Base-by-base conservation (phyloP, 441 rosid genomes). In the Erysimum pusillum region DNA sequence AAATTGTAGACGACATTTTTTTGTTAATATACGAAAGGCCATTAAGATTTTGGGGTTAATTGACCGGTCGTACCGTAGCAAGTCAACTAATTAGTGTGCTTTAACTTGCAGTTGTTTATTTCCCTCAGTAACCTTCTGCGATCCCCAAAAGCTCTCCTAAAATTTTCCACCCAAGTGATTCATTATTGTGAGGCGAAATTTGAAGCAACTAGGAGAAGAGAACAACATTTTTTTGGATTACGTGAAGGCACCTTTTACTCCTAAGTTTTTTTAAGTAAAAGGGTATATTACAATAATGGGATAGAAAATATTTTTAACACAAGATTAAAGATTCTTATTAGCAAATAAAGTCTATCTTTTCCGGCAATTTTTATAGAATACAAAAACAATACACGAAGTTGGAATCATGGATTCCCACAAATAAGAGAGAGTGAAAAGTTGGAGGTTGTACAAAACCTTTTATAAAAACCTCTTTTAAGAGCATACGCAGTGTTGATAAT, bases 101-200 rank as follows among this genome's bases (percentile, higher is more conserved):
- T 11, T 13, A 54, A 14, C 25, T 22, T 22, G 25, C 1, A 22
- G 25, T 54, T 54, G 25, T 22, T 22, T 22, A 22, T 22, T 22
- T 22, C 25, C 25, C 34, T 25, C 6, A 17, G 25, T 49, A 49
- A 9, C 17, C n/a, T 52, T 52, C 11, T 52, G 32, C 7, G 57
- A 52, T 52, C 60, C 9, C 59, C 35, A 53, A 53, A 53, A 6
- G 59, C 17, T 53, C 9, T 54, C 36, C 38, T 36, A 14, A 54
- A 28, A 6, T 3, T 28, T 54, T 34, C 38, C 11, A 13, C 35
- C 11, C 54, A 4, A 22, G 17, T 48, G 53, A 9, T 48, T 48
- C 20, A 7, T 15, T 22, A n/a, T n/a, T 15, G n/a, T 54, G 34
- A 13, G 51, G 51, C 4, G 15, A 45, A n/a, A 15, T 7, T 45